These are phyloP conservation scores for Kwoniella mangroviensis DNA, from an alignment of 768 basidiomycete genomes.

Conservation along the genomic window DNA sequence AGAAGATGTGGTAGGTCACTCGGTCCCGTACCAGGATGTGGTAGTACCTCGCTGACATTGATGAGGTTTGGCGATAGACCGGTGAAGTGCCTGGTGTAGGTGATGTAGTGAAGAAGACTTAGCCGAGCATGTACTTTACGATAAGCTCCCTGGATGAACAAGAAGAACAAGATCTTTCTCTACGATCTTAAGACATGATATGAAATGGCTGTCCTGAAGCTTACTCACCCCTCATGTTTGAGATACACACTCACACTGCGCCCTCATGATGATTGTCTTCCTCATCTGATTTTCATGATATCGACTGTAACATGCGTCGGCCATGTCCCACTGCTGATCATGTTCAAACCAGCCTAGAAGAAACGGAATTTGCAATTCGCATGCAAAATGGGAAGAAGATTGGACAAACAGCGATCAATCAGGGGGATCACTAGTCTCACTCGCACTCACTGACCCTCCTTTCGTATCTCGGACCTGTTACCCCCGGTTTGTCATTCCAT, in stretches of 20 bases:
- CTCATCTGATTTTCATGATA: too few relatives aligned
- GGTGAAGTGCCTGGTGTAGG: constrained; percentile 19
- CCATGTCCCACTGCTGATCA: neutral
- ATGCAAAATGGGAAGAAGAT: neutral
- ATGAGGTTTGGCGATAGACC: neutral
- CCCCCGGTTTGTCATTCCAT: neutral
- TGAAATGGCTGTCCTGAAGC: neutral
- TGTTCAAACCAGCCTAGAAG: neutral
- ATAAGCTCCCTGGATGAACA: neutral
- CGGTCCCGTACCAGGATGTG: neutral
- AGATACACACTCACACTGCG: neutral
- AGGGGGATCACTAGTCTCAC: neutral
- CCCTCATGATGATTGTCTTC: neutral
- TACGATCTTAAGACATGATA: neutral
- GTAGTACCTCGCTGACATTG: too few relatives aligned
- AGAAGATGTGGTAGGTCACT: constrained; percentile 47
- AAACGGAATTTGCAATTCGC: neutral
- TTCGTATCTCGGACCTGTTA: constrained; percentile 2
- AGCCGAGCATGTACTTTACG: neutral
- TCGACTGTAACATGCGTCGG: too few relatives aligned
- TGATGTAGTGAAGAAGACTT: constrained; percentile 10
- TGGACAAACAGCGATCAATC: neutral
- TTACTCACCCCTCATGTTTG: neutral
- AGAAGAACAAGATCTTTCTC: neutral
- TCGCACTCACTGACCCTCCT: neutral